Evolutionary conservation across 768 basidiomycete genomes (phyloP).

Genomic region (Imleria badia): DNA sequence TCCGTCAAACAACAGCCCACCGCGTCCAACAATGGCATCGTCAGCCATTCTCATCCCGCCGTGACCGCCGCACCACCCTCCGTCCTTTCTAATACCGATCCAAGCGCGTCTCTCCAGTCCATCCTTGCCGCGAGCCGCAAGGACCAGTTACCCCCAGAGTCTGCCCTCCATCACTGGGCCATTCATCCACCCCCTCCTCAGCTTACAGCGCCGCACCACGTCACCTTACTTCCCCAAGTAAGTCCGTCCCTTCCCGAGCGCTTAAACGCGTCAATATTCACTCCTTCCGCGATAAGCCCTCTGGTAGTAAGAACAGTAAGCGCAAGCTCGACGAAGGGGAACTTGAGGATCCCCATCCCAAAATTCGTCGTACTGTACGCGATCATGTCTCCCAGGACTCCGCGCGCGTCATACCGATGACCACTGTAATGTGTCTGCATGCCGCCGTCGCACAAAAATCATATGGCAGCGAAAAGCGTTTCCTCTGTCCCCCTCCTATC

Average conservation of each 20-base stretch:
- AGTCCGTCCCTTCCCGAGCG: conserved; percentile 28
- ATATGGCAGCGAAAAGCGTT: conserved; percentile 93
- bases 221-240: conserved; percentile 41
- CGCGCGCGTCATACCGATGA: conserved; percentile 79
- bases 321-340: conserved; percentile 71
- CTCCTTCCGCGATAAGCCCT: conserved; percentile 25
- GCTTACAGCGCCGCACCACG: conserved; percentile 30
- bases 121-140: conserved; percentile 36
- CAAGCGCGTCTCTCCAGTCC: conserved; percentile 41
- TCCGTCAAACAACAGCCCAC: conserved; percentile 22
- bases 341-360: conserved; percentile 63
- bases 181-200: conserved; percentile 31
- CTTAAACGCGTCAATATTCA: conserved; percentile 29
- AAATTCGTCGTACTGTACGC: conserved; percentile 82
- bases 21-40: conserved; percentile 26
- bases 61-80: conserved; percentile 32
- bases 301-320: conserved; percentile 52
- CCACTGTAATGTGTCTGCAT: conserved; percentile 86
- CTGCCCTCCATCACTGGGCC: conserved; percentile 40
- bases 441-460: conserved; percentile 96
- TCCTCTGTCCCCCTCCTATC: conserved; percentile 90
- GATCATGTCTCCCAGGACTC: conserved; percentile 80
- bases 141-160: conserved; percentile 30
- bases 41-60: conserved; percentile 30
- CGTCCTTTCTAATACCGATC: conserved; percentile 38